These are phyloP conservation scores for Neoboletus subvelutipes DNA, from an alignment of 768 basidiomycete species.

Conservation along the genomic window DNA sequence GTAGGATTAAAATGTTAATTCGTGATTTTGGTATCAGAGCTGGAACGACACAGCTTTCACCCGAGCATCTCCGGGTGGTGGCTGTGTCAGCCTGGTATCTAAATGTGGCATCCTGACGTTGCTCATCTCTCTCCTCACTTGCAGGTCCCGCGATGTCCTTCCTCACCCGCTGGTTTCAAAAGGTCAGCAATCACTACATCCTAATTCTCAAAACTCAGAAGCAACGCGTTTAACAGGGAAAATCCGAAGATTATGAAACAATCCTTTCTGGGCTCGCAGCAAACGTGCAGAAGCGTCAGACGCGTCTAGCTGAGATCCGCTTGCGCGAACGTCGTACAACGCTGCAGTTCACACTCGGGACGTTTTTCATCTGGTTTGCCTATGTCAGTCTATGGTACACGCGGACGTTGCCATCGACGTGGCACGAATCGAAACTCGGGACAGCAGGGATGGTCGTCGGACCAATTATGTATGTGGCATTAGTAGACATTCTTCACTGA, in stretches of 20 bases:
- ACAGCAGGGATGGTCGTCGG: constrained; percentile 59
- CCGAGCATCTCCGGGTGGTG: constrained; percentile 8
- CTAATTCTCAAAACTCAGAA: background rate
- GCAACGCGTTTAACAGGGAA: constrained; percentile 8
- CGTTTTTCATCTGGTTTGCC: constrained; percentile 67
- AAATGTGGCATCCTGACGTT: constrained; percentile 14
- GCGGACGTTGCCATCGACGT: constrained; percentile 46
- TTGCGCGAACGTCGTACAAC: constrained; percentile 79
- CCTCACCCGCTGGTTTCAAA: constrained; percentile 29
- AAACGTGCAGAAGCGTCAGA: constrained; percentile 72
- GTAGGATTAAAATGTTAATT: background rate
- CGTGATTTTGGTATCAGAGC: background rate
- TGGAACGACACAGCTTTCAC: background rate
- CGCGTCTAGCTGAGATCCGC: constrained; percentile 78
- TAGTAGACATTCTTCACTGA: background rate
- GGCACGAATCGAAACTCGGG: constrained; percentile 33
- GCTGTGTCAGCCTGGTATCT: constrained; percentile 20
- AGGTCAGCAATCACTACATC: constrained; percentile 15
- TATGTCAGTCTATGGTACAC: constrained; percentile 78
- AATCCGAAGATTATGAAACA: constrained; percentile 70
- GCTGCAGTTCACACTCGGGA: constrained; percentile 74
- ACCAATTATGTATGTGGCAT: constrained; percentile 68
- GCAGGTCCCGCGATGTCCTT: constrained; percentile 27
- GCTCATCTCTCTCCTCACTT: background rate
- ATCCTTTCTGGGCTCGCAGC: constrained; percentile 63